phyloP scores from a whole-genome alignment of 768 basidiomycete genomes.

The Holtermanniella nyarrowii region DNA sequence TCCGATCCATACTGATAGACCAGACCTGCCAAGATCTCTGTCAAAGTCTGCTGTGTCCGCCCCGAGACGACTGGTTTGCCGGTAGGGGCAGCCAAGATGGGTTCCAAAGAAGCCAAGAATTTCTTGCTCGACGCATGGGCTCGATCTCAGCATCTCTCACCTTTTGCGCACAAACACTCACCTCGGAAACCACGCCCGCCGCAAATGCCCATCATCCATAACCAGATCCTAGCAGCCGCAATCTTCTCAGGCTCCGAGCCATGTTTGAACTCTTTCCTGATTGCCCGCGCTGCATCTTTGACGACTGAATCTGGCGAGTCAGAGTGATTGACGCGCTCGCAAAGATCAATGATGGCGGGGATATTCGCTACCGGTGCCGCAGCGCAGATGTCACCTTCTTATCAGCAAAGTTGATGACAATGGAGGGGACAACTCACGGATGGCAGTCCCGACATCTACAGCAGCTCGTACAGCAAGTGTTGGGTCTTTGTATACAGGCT shows the following conservation, averaged over 20 bases:
- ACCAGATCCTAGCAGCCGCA: slow-evolving; percentile 52
- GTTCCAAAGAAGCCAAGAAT: slow-evolving; percentile 15
- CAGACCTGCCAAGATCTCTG: slow-evolving; percentile 73
- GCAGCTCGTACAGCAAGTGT: slow-evolving; percentile 5
- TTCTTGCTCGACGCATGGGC: slow-evolving; percentile 24
- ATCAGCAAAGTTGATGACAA: neutral
- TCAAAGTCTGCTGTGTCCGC: slow-evolving; percentile 40
- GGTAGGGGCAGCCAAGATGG: slow-evolving; percentile 21
- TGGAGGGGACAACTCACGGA: slow-evolving; percentile 17
- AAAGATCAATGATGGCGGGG: slow-evolving; percentile 70
- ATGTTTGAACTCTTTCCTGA: slow-evolving; percentile 73
- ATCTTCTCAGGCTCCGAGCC: slow-evolving; percentile 21
- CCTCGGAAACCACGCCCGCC: slow-evolving; percentile 56
- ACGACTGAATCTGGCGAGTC: slow-evolving; percentile 55
- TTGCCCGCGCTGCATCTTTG: slow-evolving; percentile 72
- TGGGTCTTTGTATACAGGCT: slow-evolving; percentile 3
- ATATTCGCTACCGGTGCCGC: slow-evolving; percentile 51
- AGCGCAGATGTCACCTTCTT: slow-evolving; percentile 6
- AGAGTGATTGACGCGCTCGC: slow-evolving; percentile 59
- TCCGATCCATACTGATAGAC: slow-evolving; percentile 53
- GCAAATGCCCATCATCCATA: slow-evolving; percentile 77
- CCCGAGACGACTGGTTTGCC: slow-evolving; percentile 20
- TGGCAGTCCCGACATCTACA: slow-evolving; percentile 23
- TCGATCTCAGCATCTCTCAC: neutral
- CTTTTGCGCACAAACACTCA: slow-evolving; percentile 17